Evolutionary conservation across 371 early-diverging fungal genomes (phyloP).

Genomic region (Polyrhizophydium stewartii): DNA sequence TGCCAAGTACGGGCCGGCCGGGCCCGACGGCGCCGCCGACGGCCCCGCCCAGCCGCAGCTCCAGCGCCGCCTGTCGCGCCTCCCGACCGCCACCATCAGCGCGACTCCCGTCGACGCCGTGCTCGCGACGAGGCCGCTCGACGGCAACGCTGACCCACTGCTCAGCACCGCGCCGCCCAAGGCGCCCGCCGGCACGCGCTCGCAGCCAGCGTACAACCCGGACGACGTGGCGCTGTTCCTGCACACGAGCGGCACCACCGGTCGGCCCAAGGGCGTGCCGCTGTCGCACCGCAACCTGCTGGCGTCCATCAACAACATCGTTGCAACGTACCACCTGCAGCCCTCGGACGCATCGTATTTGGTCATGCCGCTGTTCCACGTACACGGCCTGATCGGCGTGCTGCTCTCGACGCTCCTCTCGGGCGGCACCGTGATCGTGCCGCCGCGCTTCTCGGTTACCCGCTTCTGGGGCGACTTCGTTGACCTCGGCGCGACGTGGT

Average conservation of each 20-base stretch:
- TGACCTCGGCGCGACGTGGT: conserved; percentile 43
- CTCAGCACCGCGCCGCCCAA: no score
- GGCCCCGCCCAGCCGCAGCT: no score
- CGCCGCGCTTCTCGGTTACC: conserved; percentile 74
- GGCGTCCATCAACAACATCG: conserved; percentile 70
- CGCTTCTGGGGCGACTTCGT: conserved; percentile 74
- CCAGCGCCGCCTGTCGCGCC: no score
- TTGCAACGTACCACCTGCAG: conserved; percentile 60
- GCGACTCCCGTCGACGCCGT: neutral
- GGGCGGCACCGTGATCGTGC: conserved; percentile 76
- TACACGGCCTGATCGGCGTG: conserved; percentile 82
- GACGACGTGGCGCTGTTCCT: conserved; percentile 66
- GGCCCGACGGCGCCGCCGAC: neutral
- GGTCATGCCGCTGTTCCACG: conserved; percentile 93
- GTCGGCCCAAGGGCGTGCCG: conserved; percentile 83
- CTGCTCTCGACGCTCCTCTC: conserved; percentile 68
- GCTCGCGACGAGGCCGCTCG: neutral
- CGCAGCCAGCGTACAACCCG: neutral
- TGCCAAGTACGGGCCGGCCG: neutral
- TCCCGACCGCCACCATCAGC: neutral
- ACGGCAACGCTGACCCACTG: no score
- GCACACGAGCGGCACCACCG: conserved; percentile 67
- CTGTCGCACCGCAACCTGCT: conserved; percentile 76
- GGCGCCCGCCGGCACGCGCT: neutral
- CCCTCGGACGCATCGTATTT: conserved; percentile 62